A percentile compares a stretch with the other conserved stretches of the same genome.
Conservation (phyloP, 768 basidiomycete species). For the Tulasnella sp. region DNA sequence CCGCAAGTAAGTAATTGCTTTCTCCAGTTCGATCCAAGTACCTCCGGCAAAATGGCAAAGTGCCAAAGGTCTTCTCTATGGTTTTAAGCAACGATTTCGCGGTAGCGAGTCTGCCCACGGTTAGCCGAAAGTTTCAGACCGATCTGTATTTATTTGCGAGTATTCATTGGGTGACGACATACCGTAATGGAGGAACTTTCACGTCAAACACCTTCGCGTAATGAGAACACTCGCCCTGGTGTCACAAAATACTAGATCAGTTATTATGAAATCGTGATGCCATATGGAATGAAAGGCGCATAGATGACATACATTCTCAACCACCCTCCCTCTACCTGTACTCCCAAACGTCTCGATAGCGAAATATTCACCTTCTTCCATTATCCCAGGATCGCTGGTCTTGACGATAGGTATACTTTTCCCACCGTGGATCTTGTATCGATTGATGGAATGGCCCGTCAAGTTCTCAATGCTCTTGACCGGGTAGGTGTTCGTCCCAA, state of each 20-base stretch:
- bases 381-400: slow-evolving; percentile 82
- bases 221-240: slow-evolving; percentile 84
- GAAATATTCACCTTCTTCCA: slow-evolving; percentile 99
- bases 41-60: slow-evolving; percentile 87
- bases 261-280: no score
- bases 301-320: slow-evolving; percentile 51
- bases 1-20: slow-evolving; percentile 84
- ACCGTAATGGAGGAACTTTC: slow-evolving; percentile 21
- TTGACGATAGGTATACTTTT: slow-evolving; percentile 88
- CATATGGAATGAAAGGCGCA: background rate
- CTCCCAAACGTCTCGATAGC: slow-evolving; percentile 98
- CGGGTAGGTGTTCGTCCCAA: slow-evolving; percentile 66
- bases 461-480: slow-evolving; percentile 92
- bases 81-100: slow-evolving; percentile 77
- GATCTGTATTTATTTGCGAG: no score
- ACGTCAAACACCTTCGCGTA: slow-evolving; percentile 69
- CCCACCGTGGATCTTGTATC: slow-evolving; percentile 82
- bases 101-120: slow-evolving; percentile 51
- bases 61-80: slow-evolving; percentile 89
- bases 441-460: slow-evolving; percentile 86
- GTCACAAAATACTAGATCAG: background rate
- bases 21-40: slow-evolving; percentile 91
- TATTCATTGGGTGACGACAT: background rate
- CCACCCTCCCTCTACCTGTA: slow-evolving; percentile 82
- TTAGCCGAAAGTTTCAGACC: no score